Evolutionary conservation across 2,329 filamentous ascomycete species (phyloP).

Genomic region (Didymella sp.): DNA sequence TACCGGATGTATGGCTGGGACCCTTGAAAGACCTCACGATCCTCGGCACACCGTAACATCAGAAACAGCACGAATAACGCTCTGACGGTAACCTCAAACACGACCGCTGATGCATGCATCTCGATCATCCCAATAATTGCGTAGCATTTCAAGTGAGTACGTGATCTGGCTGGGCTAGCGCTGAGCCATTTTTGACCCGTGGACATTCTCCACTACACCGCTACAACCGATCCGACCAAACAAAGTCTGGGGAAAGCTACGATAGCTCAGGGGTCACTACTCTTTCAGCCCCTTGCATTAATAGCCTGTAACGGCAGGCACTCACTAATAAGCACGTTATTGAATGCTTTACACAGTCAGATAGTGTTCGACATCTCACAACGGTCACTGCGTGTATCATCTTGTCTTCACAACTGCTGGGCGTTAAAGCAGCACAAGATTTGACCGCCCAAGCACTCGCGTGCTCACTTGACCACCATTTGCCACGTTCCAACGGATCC

Average conservation of each 20-base stretch:
- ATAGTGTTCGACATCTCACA: slow-evolving; percentile 19
- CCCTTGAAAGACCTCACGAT: slow-evolving; percentile 27
- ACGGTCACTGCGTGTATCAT: slow-evolving; percentile 22
- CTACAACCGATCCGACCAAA: slow-evolving; percentile 35
- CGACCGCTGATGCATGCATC: slow-evolving; percentile 42
- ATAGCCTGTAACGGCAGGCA: slow-evolving; percentile 24
- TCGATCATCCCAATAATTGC: slow-evolving; percentile 41
- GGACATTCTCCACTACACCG: slow-evolving; percentile 40
- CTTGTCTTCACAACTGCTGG: slow-evolving; percentile 8
- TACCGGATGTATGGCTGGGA: slow-evolving; percentile 31
- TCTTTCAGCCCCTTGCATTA: slow-evolving; percentile 31
- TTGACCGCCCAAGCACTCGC: slow-evolving; percentile 9
- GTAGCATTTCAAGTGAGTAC: slow-evolving; percentile 25
- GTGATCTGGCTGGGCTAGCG: slow-evolving; percentile 34
- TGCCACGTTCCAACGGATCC: slow-evolving; percentile 28
- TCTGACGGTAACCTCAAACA: slow-evolving; percentile 38
- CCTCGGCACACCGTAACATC: slow-evolving; percentile 42
- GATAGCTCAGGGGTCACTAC: slow-evolving; percentile 37
- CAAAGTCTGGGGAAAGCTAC: slow-evolving; percentile 41
- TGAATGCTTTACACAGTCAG: slow-evolving; percentile 4
- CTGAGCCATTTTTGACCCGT: slow-evolving; percentile 43
- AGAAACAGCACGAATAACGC: slow-evolving; percentile 39
- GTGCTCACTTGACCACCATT: slow-evolving; percentile 26
- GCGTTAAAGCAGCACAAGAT: slow-evolving; percentile 19
- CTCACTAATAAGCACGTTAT: slow-evolving; percentile 21